Conservation (phyloP, 2,329 filamentous ascomycete species). For the Claviceps paspali region DNA sequence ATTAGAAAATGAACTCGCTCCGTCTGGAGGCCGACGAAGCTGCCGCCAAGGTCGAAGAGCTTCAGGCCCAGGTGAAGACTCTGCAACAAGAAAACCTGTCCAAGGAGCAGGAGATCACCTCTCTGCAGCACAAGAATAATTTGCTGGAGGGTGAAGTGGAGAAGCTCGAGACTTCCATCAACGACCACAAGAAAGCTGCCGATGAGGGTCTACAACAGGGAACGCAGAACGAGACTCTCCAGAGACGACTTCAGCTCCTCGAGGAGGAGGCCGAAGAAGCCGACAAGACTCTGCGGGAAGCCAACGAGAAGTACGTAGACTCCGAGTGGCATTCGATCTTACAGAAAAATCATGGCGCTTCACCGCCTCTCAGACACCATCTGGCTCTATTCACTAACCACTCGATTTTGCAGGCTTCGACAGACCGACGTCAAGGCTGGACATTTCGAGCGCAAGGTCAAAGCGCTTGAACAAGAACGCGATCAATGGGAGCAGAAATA, state of each 20-base stretch:
- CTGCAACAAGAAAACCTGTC: constrained; percentile 89
- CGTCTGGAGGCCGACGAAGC: constrained; percentile 87
- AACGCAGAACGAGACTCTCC: constrained; percentile 80
- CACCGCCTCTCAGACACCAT: not conserved
- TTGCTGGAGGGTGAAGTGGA: constrained; percentile 82
- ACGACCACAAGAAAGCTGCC: constrained; percentile 75
- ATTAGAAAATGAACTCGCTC: constrained; percentile 85
- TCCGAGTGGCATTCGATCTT: not conserved
- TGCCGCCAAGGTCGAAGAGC: constrained; percentile 67
- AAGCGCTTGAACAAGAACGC: constrained; percentile 80
- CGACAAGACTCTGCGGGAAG: constrained; percentile 90
- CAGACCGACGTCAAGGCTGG: constrained; percentile 99
- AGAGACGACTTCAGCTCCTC: constrained; percentile 83
- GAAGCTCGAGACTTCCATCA: constrained; percentile 72
- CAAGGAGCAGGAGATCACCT: constrained; percentile 98
- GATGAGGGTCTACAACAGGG: constrained; percentile 71
- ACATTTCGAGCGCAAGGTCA: constrained; percentile 98
- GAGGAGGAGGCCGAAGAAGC: constrained; percentile 97
- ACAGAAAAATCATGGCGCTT: not conserved
- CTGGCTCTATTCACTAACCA: constrained; percentile 7
- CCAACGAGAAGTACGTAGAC: constrained; percentile 84
- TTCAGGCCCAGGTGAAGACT: constrained; percentile 71
- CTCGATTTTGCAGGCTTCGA: constrained; percentile 53
- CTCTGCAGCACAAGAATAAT: constrained; percentile 86
- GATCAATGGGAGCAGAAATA: constrained; percentile 97